A percentile compares a stretch with the other conserved stretches of the same genome.
phyloP scores from a whole-genome alignment of 73 alveolate species.

The Paramecium octaurelia region DNA sequence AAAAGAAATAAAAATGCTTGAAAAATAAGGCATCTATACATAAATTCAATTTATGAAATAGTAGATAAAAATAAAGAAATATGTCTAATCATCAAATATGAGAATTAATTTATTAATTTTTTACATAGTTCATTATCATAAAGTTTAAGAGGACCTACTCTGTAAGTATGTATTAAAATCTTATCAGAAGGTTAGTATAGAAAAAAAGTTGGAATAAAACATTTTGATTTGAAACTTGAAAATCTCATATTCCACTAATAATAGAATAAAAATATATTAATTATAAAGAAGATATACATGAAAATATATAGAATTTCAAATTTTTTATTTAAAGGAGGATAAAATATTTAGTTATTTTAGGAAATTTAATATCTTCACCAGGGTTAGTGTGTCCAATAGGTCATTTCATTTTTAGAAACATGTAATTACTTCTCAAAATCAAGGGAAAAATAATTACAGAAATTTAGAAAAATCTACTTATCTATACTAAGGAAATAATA shows the following conservation, averaged over 20 bases:
- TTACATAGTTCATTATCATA: constrained; percentile 62
- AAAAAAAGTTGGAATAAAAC: constrained; percentile 76
- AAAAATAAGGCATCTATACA: constrained; percentile 81
- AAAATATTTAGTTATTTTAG: too few species aligned
- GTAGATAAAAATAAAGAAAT: constrained; percentile 52
- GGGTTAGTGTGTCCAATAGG: too few species aligned
- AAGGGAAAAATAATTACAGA: background rate
- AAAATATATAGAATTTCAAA: too few species aligned
- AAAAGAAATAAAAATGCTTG: constrained; percentile 78
- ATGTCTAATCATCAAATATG: constrained; percentile 65
- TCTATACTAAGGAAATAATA: background rate
- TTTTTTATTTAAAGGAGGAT: too few species aligned
- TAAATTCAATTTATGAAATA: constrained; percentile 76
- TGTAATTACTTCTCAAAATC: too few species aligned
- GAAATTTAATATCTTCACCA: too few species aligned
- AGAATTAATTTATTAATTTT: constrained; percentile 66
- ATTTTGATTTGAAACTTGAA: constrained; percentile 96
- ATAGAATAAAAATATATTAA: too few species aligned
- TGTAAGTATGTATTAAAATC: constrained; percentile 74
- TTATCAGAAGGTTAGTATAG: constrained; percentile 81
- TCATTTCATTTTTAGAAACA: too few species aligned
- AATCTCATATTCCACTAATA: constrained; percentile 89
- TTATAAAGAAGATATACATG: too few species aligned
- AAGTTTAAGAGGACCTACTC: constrained; percentile 74
- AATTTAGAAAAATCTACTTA: background rate